Evolutionary conservation across 805 yeast genomes (phyloP), one percentile per base, ranked within the genome.

Genomic region (Suhomyces faveliae): DNA sequence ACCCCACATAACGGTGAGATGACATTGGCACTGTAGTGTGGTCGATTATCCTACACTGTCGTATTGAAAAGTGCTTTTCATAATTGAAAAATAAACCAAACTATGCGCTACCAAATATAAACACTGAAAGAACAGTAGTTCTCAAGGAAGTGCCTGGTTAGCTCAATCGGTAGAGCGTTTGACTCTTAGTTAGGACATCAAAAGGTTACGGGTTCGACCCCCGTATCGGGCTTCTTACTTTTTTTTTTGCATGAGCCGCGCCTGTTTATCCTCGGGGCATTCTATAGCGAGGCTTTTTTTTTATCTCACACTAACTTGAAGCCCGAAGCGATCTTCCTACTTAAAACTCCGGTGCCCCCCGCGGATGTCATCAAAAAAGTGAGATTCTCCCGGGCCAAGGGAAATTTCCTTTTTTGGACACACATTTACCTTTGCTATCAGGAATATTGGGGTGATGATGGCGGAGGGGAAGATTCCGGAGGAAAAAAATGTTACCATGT

Each of bases 191-290:
- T 30, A 49, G 40, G 53, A 48, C 45, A 52, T 50, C 55, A 52
- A 52, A 50, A 52, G 55, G 55, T 50, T 50, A 45, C 55, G 55
- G 55, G 55, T 52, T 52, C 55, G 55, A 52, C 50, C 55, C 55
- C 55, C 55, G 55, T 45, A 52, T 52, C 55, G 55, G 55, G 55
- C 55, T 52, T 23, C 20, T 33, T 30, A n/a, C 13, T 30, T 30
- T 2, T 6, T 33, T 33, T 33, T 33, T 33, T 33, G 37, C 35
- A 15, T 33, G 37, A 20, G 37, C 37, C 37, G 37, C 37, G 21
- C 15, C 21, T 9, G 5, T 33, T 9, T 12, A 15, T 15, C 37
- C 37, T 33, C 37, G 37, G 37, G 15, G 21, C 19, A 17, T 33
- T 33, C 37, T 20, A 15, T 33, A 33, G 37, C 37, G 37, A 33